A percentile compares a stretch with the other conserved stretches of the same genome.
Evolutionary conservation across 2,329 filamentous ascomycete genomes (phyloP).

Genomic region (Parasarocladium wereldwijsianum): DNA sequence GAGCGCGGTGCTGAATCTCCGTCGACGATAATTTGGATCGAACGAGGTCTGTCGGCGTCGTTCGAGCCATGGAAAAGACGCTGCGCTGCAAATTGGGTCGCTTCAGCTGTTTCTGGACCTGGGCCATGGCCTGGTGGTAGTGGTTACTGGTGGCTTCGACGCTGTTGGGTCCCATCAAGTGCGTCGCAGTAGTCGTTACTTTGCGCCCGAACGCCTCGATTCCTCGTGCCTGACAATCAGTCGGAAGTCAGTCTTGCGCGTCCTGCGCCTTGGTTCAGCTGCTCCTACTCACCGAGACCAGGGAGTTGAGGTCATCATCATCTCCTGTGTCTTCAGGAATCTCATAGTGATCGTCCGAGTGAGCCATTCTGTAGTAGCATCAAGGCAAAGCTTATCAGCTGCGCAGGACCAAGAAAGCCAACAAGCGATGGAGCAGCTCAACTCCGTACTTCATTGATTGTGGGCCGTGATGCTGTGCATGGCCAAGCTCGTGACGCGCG

Average conservation of each 20-base stretch:
- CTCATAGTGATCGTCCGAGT: constrained; percentile 27
- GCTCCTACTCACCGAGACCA: constrained; percentile 22
- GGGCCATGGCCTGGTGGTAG: constrained; percentile 77
- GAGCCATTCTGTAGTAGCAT: constrained; percentile 27
- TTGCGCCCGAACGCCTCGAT: constrained; percentile 89
- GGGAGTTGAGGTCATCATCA: constrained; percentile 33
- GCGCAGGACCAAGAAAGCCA: too few species aligned
- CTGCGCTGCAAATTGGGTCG: constrained; percentile 73
- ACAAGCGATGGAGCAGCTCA: too few species aligned
- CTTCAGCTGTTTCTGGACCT: constrained; percentile 79
- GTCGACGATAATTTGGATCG: constrained; percentile 77
- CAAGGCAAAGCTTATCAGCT: too few species aligned
- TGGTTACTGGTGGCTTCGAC: constrained; percentile 39
- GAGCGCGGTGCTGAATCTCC: constrained; percentile 87
- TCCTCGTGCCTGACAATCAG: constrained; percentile 53
- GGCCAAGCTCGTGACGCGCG: too few species aligned
- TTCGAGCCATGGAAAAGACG: constrained; percentile 81
- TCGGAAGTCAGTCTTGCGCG: constrained; percentile 1
- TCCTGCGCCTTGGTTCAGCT: background rate
- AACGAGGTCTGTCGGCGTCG: constrained; percentile 85
- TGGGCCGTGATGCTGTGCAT: too few species aligned
- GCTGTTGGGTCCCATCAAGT: constrained; percentile 60
- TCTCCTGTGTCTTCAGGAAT: constrained; percentile 30
- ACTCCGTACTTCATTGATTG: too few species aligned
- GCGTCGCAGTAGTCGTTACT: constrained; percentile 82